These are phyloP conservation scores for Diutina rugosa DNA, from an alignment of 1,139 yeast species.

Conservation along the genomic window DNA sequence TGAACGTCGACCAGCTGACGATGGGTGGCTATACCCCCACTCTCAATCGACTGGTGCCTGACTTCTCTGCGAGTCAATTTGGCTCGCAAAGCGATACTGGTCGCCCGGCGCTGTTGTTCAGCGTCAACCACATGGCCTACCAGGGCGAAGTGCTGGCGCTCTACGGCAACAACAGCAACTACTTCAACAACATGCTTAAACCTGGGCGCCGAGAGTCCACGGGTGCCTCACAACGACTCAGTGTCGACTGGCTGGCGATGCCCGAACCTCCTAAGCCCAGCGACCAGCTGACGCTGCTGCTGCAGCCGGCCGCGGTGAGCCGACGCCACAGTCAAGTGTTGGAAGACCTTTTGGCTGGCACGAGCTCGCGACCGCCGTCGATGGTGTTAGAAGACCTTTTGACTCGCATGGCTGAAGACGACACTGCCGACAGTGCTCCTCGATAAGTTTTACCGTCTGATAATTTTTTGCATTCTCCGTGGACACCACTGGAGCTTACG, in stretches of 20 bases:
- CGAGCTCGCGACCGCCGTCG: constrained; percentile 6
- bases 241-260: background rate
- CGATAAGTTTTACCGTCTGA: too few species aligned
- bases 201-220: background rate
- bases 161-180: background rate
- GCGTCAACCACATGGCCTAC: background rate
- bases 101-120: background rate
- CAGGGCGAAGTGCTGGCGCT: background rate
- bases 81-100: background rate
- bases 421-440: background rate
- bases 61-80: background rate
- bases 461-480: background rate
- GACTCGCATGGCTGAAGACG: background rate
- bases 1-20: background rate
- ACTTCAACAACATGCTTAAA: background rate
- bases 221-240: background rate
- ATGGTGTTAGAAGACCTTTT: constrained; percentile 6
- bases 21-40: background rate
- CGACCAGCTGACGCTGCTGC: background rate
- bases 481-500: background rate
- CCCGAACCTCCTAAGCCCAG: background rate
- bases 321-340: background rate
- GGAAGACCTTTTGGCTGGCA: background rate
- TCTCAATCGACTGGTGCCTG: background rate
- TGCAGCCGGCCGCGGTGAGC: background rate